Evolutionary conservation across 2,329 filamentous ascomycete genomes (phyloP).

Genomic region (Magnaporthiopsis incrustans): DNA sequence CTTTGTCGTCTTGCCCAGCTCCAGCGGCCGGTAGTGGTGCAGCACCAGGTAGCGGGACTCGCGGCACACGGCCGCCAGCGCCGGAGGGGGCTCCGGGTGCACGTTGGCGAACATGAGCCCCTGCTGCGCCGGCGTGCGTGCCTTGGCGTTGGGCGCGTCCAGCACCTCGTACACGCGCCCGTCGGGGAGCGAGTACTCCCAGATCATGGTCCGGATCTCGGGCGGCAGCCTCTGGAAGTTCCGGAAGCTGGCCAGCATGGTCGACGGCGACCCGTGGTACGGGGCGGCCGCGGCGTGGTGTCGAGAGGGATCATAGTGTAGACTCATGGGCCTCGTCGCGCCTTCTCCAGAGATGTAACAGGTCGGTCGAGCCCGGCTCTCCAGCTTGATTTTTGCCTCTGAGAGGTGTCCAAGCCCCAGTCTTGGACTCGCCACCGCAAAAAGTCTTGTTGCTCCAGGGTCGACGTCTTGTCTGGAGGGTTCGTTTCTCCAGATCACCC

Average conservation of each 20-base stretch:
- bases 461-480: background rate
- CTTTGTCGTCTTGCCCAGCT: constrained; percentile 36
- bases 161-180: constrained; percentile 38
- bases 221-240: constrained; percentile 28
- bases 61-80: constrained; percentile 33
- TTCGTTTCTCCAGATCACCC: constrained; percentile 14
- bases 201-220: constrained; percentile 38
- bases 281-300: constrained; percentile 9
- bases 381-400: background rate
- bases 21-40: constrained; percentile 34
- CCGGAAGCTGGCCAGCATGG: constrained; percentile 17
- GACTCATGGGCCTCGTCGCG: constrained; percentile 9
- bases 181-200: constrained; percentile 36
- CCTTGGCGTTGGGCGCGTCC: constrained; percentile 33
- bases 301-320: constrained; percentile 17
- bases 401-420: constrained; percentile 8
- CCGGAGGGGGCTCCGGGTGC: constrained; percentile 35
- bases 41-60: constrained; percentile 35
- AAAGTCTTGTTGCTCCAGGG: background rate
- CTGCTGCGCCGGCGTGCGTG: constrained; percentile 29
- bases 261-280: constrained; percentile 10
- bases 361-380: background rate
- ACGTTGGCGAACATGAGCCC: constrained; percentile 39
- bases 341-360: constrained; percentile 10
- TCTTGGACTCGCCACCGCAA: background rate